These are phyloP conservation scores for Suillus hirtellus DNA, from an alignment of 768 basidiomycete genomes.

Conservation along the genomic window DNA sequence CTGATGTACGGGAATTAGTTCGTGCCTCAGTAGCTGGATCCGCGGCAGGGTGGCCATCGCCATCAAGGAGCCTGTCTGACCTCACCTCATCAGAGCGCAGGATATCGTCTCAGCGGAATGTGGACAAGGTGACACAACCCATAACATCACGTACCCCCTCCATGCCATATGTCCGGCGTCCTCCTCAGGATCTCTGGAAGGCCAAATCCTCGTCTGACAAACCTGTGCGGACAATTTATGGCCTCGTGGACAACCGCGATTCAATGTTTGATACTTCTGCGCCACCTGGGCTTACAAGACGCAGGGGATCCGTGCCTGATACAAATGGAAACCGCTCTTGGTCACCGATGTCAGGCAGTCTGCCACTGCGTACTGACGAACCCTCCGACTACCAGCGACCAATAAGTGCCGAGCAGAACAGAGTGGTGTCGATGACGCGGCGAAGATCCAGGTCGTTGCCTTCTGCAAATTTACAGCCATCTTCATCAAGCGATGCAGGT, in stretches of 20 bases:
- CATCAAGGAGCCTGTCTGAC: conserved; percentile 5
- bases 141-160: conserved; percentile 17
- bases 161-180: conserved; percentile 20
- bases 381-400: conserved; percentile 24
- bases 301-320: conserved; percentile 12
- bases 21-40: conserved; percentile 13
- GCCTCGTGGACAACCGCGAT: conserved; percentile 5
- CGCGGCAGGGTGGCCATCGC: conserved; percentile 17
- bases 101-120: conserved; percentile 17
- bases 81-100: conserved; percentile 11
- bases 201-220: conserved; percentile 10
- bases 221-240: conserved; percentile 10
- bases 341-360: conserved; percentile 29
- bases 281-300: conserved; percentile 24
- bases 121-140: conserved; percentile 22
- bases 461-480: neutral
- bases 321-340: conserved; percentile 14
- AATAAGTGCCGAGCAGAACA: conserved; percentile 33
- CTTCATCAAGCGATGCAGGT: neutral
- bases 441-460: conserved; percentile 6
- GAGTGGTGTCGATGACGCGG: conserved; percentile 22
- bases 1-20: conserved; percentile 11
- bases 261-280: conserved; percentile 6
- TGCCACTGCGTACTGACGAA: conserved; percentile 24
- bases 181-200: conserved; percentile 23